Base-by-base conservation (phyloP, 2,329 filamentous ascomycete genomes). In the Colletotrichum zoysiae region DNA sequence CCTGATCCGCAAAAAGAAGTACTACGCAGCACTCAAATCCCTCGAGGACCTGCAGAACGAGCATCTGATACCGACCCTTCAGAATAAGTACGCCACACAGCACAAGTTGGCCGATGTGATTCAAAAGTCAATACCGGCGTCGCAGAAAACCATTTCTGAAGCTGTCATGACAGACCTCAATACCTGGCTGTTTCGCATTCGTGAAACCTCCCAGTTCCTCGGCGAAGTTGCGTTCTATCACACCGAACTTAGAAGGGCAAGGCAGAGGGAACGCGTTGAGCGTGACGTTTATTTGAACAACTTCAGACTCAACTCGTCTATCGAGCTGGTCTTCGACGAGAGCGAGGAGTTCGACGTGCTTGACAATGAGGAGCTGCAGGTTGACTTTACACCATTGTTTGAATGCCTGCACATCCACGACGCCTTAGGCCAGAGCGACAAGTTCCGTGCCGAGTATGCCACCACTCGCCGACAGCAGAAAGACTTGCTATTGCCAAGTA, bases 221-320 rank as follows among this genome's bases (percentile, higher is more conserved):
- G 96, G 96, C 5, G 96, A 99, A 80, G 94, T 99, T 8, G 95
- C 96, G 5, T 97, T 99, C 79, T 98, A 97, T 78, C 95, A 98
- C 78, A 99, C 96, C 0, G 93, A 98, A 77, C 89, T 97, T 79
- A 90, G 96, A 56, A 89, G 95, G 74, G 89, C 90, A 33, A 89
- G 95, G 62, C 94, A 97, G 78, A 93, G 95, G 79, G 92, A 97
- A 77, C 89, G 96, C 26, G 89, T 92, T 11, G 93, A 97, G 75
- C 87, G 90, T 26, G 91, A 95, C 72, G 85, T 90, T 0, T 95
- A 93, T 75, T 85, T 98, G 55, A 86, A 87, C 44, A 92, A 93
- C 75, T 98, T 98, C 84, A 97, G 94, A 79, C 84, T 99, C 40
- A 99, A 98, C 80, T 98, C 96, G 11, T 92, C 96, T 2, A 96